Percentiles rank a stretch among this genome's conserved stretches.
Conservation (phyloP, 2,329 filamentous ascomycete genomes). For the Elsinoe necatrix region DNA sequence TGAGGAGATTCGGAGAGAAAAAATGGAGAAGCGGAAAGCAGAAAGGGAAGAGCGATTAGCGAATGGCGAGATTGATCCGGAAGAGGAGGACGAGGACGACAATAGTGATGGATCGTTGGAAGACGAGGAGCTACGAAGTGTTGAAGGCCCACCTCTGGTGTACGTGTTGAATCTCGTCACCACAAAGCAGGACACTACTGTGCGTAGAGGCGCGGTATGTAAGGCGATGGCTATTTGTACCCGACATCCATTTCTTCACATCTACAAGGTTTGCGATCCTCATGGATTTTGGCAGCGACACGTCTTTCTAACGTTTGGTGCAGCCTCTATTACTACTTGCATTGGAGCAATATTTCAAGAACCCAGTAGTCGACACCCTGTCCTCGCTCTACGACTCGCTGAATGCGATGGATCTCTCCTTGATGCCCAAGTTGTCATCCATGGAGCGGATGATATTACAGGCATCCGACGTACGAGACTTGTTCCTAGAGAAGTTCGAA, state of each 20-base stretch:
- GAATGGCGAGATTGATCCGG: constrained; percentile 36
- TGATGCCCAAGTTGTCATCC: constrained; percentile 77
- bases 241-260: constrained; percentile 91
- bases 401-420: constrained; percentile 91
- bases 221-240: constrained; percentile 99
- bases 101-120: constrained; percentile 34
- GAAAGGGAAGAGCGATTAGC: constrained; percentile 35
- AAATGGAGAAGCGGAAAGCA: constrained; percentile 21
- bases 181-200: constrained; percentile 90
- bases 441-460: constrained; percentile 82
- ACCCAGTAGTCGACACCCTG: constrained; percentile 78
- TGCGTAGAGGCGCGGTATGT: constrained; percentile 85
- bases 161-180: constrained; percentile 97
- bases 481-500: constrained; percentile 97
- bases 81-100: constrained; percentile 44
- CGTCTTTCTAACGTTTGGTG: neutral
- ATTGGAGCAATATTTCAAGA: constrained; percentile 93
- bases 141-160: constrained; percentile 82
- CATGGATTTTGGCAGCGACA: constrained; percentile 8
- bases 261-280: constrained; percentile 68
- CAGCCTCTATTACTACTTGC: constrained; percentile 82
- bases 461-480: constrained; percentile 84
- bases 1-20: constrained; percentile 59
- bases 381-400: constrained; percentile 83
- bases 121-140: constrained; percentile 46